Evolutionary conservation across 2,329 filamentous ascomycete genomes (phyloP).

Genomic region (Neophaeococcomyces aloes): DNA sequence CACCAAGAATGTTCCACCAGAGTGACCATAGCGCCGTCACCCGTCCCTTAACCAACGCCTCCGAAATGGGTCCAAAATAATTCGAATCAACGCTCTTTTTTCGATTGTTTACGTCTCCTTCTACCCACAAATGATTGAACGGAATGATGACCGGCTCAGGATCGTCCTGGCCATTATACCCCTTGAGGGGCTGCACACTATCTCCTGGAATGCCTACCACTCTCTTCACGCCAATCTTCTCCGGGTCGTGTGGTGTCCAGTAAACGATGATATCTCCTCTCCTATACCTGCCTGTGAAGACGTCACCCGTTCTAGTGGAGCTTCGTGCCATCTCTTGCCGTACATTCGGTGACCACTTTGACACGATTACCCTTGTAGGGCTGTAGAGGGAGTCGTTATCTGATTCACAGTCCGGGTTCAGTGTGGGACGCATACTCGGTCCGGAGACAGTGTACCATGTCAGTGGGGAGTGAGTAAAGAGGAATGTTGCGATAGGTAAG

Average conservation of each 20-base stretch:
- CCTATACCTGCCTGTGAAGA: constrained; percentile 47
- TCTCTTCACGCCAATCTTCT: constrained; percentile 61
- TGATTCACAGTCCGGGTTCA: constrained; percentile 57
- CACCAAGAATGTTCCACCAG: constrained; percentile 47
- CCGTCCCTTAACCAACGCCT: constrained; percentile 62
- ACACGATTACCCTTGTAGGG: constrained; percentile 31
- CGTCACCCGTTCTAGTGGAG: constrained; percentile 51
- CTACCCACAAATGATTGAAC: constrained; percentile 83
- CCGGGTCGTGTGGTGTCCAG: constrained; percentile 20
- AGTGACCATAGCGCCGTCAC: constrained; percentile 66
- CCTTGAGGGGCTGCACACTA: constrained; percentile 53
- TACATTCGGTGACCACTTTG: constrained; percentile 26
- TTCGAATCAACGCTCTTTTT: constrained; percentile 72
- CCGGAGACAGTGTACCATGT: constrained; percentile 35
- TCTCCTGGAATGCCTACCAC: constrained; percentile 75
- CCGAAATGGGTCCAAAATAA: constrained; percentile 73
- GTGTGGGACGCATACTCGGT: constrained; percentile 64
- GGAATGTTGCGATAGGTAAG: background rate
- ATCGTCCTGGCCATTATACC: constrained; percentile 42
- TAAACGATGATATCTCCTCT: constrained; percentile 68
- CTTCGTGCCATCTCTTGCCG: constrained; percentile 38
- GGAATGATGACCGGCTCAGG: constrained; percentile 52
- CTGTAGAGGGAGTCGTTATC: constrained; percentile 34
- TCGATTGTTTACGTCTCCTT: constrained; percentile 68
- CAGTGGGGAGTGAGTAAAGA: constrained; percentile 27